A percentile compares a stretch with the other conserved stretches of the same genome.
Evolutionary conservation across 352 stramenopile species (phyloP).

Genomic region (Phytophthora ohioensis): DNA sequence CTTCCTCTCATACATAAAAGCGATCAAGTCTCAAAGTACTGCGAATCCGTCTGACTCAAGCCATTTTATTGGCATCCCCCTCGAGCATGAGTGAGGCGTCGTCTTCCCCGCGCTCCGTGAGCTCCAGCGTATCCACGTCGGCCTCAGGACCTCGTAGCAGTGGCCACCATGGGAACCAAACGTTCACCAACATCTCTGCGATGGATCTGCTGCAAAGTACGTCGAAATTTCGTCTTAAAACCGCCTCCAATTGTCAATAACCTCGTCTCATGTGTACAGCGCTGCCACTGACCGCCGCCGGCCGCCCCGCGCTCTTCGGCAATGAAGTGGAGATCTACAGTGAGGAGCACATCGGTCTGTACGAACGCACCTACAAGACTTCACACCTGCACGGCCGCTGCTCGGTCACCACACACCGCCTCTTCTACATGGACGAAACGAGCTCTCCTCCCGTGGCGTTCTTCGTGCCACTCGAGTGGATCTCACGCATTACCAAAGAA

Average conservation of each 20-base stretch:
- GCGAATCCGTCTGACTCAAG: conserved; percentile 1
- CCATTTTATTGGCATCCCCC: conserved; percentile 7
- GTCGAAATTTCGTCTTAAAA: conserved; percentile 9
- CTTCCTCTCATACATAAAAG: conserved; percentile 14
- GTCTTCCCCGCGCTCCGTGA: conserved; percentile 38
- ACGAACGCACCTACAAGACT: conserved; percentile 86
- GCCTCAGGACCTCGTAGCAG: conserved; percentile 15
- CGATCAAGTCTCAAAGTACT: conserved; percentile 1
- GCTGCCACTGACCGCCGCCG: conserved; percentile 73
- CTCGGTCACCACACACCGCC: conserved; percentile 83
- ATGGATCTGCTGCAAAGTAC: conserved; percentile 78
- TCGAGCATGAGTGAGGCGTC: conserved; percentile 41
- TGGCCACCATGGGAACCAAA: conserved; percentile 11
- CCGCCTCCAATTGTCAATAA: not conserved
- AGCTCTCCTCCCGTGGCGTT: conserved; percentile 62
- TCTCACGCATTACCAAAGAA: conserved; percentile 78
- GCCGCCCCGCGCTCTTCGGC: conserved; percentile 75
- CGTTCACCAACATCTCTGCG: conserved; percentile 44
- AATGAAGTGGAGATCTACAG: conserved; percentile 91
- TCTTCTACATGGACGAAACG: conserved; percentile 84
- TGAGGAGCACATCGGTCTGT: conserved; percentile 85
- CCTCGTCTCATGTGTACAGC: conserved; percentile 42
- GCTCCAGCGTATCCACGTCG: conserved; percentile 24
- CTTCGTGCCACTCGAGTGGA: conserved; percentile 78
- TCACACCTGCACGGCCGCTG: conserved; percentile 72